A percentile compares a stretch with the other conserved stretches of the same genome.
Conservation (phyloP, 2,329 filamentous ascomycete species). For the Colletotrichum lupini region DNA sequence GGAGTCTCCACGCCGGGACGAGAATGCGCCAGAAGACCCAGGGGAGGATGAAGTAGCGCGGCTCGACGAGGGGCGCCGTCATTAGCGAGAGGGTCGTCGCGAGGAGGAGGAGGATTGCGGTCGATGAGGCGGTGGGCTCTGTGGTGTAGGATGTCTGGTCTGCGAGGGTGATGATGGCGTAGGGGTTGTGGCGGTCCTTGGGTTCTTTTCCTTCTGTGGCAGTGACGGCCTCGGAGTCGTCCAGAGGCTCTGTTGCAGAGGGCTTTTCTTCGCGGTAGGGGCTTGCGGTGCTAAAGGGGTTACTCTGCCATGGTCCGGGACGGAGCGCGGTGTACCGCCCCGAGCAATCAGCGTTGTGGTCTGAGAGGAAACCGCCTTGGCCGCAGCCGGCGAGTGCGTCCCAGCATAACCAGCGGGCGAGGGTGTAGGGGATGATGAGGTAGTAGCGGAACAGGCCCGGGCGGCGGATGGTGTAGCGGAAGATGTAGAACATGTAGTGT, state of each 20-base stretch:
- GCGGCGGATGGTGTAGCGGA: constrained; percentile 81
- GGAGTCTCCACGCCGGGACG: constrained; percentile 64
- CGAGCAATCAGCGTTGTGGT: constrained; percentile 18
- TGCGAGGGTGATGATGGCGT: constrained; percentile 38
- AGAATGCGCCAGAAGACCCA: constrained; percentile 94
- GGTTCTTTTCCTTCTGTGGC: neutral
- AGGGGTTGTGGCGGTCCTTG: constrained; percentile 13
- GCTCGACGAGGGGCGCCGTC: constrained; percentile 92
- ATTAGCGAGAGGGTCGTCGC: constrained; percentile 83
- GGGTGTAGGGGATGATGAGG: constrained; percentile 76
- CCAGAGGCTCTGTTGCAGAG: neutral
- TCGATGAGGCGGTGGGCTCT: constrained; percentile 57
- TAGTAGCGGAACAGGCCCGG: constrained; percentile 73
- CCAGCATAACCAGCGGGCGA: constrained; percentile 76
- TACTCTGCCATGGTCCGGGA: constrained; percentile 40
- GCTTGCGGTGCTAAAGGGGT: constrained; percentile 41
- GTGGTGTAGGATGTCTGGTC: constrained; percentile 40
- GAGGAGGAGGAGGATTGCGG: constrained; percentile 68
- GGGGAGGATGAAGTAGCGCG: constrained; percentile 93
- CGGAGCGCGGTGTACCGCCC: neutral
- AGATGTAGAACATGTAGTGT: constrained; percentile 97
- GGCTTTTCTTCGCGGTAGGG: constrained; percentile 10
- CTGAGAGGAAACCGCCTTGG: constrained; percentile 8
- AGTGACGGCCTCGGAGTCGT: neutral
- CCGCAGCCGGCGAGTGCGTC: constrained; percentile 65